Evolutionary conservation across 2,329 filamentous ascomycete genomes (phyloP).

Genomic region (Colletotrichum chrysophilum): DNA sequence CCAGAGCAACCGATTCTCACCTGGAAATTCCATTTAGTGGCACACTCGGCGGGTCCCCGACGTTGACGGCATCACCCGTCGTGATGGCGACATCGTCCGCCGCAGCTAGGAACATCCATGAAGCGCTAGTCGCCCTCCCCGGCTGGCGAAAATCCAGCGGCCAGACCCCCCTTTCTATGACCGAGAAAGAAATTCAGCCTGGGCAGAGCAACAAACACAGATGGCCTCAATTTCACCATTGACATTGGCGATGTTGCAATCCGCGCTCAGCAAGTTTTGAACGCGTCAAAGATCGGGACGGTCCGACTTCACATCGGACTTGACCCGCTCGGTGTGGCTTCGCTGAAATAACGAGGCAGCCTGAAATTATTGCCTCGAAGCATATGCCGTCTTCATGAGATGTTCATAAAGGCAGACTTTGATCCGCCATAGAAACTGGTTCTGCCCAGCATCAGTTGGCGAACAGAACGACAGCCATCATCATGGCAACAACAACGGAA

Average conservation of each 20-base stretch:
- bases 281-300: neutral
- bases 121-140: neutral
- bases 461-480: neutral
- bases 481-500: neutral
- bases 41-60: neutral
- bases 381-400: neutral
- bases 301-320: neutral
- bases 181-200: neutral
- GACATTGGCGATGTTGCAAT: neutral
- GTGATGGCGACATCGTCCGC: neutral
- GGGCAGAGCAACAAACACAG: neutral
- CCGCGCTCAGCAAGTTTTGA: neutral
- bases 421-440: neutral
- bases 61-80: neutral
- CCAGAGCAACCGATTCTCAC: neutral
- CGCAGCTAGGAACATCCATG: neutral
- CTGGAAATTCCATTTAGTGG: accelerated
- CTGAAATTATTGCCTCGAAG: neutral
- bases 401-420: neutral
- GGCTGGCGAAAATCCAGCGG: neutral
- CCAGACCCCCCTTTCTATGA: neutral
- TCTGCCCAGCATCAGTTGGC: neutral
- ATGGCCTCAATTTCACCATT: neutral
- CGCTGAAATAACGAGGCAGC: neutral
- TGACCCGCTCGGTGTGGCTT: neutral